Conservation (phyloP, 140 eudicot species). For the Bidens hawaiensis region DNA sequence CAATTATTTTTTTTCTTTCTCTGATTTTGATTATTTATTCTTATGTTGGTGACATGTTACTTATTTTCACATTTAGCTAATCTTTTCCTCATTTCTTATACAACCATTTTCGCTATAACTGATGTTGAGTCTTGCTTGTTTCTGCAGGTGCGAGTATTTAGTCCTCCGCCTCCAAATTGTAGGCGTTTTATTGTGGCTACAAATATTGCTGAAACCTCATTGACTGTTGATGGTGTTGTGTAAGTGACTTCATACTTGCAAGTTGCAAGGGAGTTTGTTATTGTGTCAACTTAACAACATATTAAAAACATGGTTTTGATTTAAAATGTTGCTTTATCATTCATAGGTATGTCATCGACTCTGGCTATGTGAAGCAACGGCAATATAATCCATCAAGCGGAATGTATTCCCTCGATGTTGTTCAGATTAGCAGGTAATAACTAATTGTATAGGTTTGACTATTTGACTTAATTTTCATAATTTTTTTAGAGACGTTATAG, state of each 20-base stretch:
- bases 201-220: conserved; percentile 95
- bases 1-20: neutral
- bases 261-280: neutral
- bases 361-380: conserved; percentile 97
- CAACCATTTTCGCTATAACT: conserved; percentile 11
- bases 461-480: neutral
- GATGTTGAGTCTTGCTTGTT: conserved; percentile 2
- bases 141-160: conserved; percentile 82
- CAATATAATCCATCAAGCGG: conserved; percentile 93
- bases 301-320: neutral
- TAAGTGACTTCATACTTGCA: conserved; percentile 41
- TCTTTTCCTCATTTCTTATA: neutral
- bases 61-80: no score
- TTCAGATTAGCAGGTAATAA: conserved; percentile 80
- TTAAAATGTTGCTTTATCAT: conserved; percentile 9
- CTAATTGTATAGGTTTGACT: neutral
- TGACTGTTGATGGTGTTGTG: conserved; percentile 99
- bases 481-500: neutral
- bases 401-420: conserved; percentile 96
- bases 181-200: conserved; percentile 95
- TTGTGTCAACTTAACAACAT: no score
- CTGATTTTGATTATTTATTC: neutral
- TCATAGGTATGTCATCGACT: conserved; percentile 87
- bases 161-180: conserved; percentile 82
- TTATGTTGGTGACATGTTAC: neutral